Base-by-base conservation (phyloP, 192 early-diverging fungal genomes). In the Paraglomus brasilianum region DNA sequence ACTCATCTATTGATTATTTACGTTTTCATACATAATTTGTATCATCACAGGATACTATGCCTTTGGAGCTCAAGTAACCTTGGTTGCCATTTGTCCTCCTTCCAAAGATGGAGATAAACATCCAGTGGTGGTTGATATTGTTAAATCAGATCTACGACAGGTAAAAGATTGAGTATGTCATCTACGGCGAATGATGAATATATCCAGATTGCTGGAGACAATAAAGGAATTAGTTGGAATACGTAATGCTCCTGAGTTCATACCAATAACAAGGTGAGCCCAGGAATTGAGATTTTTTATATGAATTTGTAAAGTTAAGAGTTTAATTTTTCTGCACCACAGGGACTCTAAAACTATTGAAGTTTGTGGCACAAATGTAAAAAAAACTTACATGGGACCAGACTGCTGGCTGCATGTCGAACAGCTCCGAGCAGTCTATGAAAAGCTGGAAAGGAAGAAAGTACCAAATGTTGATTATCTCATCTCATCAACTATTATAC, bases 391-490 rank as follows among this genome's bases (percentile, higher is more conserved):
- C 24, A 0, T 0, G 10, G 15, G 0, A 15, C 5, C 5, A 40
- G 17, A 58, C 40, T 0, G 15, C 36, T 0, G 4, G 40, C 15
- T 0, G 15, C 36, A 38, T 14, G 36, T 38, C 24, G 30, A 58
- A 58, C 24, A 40, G 36, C 56, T 58, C 30, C 17, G 15, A 15
- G 40, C 24, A n/a, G 6, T 58, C 24, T 58, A 58, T 58, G 36
- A 58, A 36, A 58, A 36, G 24, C 24, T 58, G 22, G 36, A 8
- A 58, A 9, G 13, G n/a, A 38, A 58, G 36, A 0, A 58, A 22
- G 56, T 58, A 38, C 56, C 56, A 22, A 58, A 58, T 58, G 24
- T 58, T 58, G 56, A 58, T 58, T 14, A 58, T 58, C 56, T 58
- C 24, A 3, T 22, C 40, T n/a, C n/a, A n/a, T n/a, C n/a, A n/a